Evolutionary conservation across 805 yeast species (phyloP), one percentile per base, ranked within the genome.

Genomic region (Brettanomyces custersianus): DNA sequence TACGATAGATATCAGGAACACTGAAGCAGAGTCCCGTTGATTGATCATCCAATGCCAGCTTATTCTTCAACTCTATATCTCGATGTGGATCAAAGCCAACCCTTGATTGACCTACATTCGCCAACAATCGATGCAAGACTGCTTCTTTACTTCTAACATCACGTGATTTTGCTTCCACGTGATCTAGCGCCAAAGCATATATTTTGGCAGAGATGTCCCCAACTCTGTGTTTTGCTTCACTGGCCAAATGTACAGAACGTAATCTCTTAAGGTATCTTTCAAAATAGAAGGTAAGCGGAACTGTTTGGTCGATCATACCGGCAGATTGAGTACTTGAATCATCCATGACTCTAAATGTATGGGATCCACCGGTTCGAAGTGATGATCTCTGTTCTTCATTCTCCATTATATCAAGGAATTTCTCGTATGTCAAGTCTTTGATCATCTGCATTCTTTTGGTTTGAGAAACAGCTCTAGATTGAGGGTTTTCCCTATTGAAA

Each of bases 201-300:
- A 92, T 67, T 30, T 65, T 57, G 0, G 92, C 67, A 0, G 94
- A 66, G 2, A 81, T 55, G 5, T 67, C 58, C 3, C 97, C 97
- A 22, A 87, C 57, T 36, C 85, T 68, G 31, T 80, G 78, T 21
- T 68, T 64, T 11, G 80, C 81, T 34, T 81, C 66, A 23, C 72
- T 72, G 1, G 65, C 72, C 12, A 92, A 64, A 45, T 81, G 81
- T 31, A 62, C 55, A 9, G 81, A 68, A 44, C 96, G 70, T 48
- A 78, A 66, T 23, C 70, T 59, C 49, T 85, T 80, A 35, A 82
- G 66, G 46, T 72, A 87, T 45, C 92, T 65, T 22, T 73, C 70
- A 35, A 82, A 63, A 48, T 77, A 80, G 49, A 86, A 64, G 0
- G 78, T 64, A 19, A 86, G 54, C 2, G 78, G 69, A 4, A 78